Base-by-base conservation (phyloP, 2,329 filamentous ascomycete genomes). In the Aspergillus novofumigatus region DNA sequence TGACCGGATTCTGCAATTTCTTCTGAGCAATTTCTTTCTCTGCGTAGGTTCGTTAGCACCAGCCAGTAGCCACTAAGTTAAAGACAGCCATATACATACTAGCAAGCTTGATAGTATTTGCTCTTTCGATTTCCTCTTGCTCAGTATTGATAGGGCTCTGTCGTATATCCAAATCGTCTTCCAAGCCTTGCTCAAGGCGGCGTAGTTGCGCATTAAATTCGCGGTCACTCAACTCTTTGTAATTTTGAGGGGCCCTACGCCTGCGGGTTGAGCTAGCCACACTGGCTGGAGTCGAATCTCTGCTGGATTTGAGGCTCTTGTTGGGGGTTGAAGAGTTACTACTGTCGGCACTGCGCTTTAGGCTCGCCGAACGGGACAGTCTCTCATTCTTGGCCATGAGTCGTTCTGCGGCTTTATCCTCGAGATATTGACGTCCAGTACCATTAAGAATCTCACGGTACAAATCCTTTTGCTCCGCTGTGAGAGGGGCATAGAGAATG, bases 401-500 rank as follows among this genome's bases (percentile, higher is more conserved):
- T 42, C 77, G 69, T 59, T 81, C 75, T 9, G 79, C 74, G 5
- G 81, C 80, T 64, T 81, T 81, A 49, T 75, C 74, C 62, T 81
- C 78, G 44, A 81, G 73, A 52, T 80, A 80, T 26, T 75, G 69
- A 38, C 79, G 73, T 20, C 77, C 76, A 2, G 92, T 95, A 53
- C 89, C 86, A 65, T 96, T 91, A 0, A 97, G 77, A 58, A 93
- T 96, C 17, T 89, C 84, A 28, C 92, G 83, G 69, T 99, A 99
- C 0, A 99, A 76, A 56, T 97, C 93, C 2, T 92, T 91, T 69
- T 99, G 94, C 64, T 94, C 91, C 25, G 86, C 83, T 0, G 92
- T 96, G 75, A 99, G 86, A 0, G 94, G 94, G 0, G 94, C 94
- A 67, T 94, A 97, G 0, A 99, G 78, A 3, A 99, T 90, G 64